Conservation (phyloP, 2,329 filamentous ascomycete species). For the Zelopaecilomyces penicillatus region DNA sequence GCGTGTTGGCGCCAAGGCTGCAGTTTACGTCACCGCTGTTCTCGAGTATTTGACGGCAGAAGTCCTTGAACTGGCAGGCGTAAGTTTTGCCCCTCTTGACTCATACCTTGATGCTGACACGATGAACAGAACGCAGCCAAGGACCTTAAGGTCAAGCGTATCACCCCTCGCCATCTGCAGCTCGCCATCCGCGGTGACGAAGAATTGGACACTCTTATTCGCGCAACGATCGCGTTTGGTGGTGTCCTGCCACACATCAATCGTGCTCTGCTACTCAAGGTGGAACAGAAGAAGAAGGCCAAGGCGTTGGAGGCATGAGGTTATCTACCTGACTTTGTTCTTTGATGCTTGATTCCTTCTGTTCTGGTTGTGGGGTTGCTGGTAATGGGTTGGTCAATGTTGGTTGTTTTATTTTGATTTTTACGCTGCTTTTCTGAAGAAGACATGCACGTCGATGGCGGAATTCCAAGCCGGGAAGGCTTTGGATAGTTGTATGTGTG, state of each 20-base stretch:
- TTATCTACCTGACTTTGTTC: conserved; percentile 6
- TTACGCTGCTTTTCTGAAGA: conserved; percentile 3
- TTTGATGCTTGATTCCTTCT: conserved; percentile 11
- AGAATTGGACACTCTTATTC: conserved; percentile 94
- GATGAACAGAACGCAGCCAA: conserved; percentile 76
- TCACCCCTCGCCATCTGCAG: conserved; percentile 94
- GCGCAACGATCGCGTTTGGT: conserved; percentile 95
- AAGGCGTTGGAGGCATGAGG: conserved; percentile 39
- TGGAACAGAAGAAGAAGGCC: conserved; percentile 93
- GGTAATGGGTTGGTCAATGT: conserved; percentile 6
- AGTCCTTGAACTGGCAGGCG: conserved; percentile 92
- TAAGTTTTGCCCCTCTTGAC: conserved; percentile 35
- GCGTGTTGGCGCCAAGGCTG: conserved; percentile 97
- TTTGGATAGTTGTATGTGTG: conserved; percentile 6
- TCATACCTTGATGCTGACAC: conserved; percentile 13
- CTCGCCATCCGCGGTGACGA: conserved; percentile 97
- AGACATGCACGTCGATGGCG: conserved; percentile 2
- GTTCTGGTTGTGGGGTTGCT: conserved; percentile 7
- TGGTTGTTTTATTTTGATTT: conserved; percentile 1
- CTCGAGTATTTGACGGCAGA: conserved; percentile 97
- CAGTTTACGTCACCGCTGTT: conserved; percentile 95
- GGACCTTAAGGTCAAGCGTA: conserved; percentile 99
- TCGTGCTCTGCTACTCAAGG: conserved; percentile 88
- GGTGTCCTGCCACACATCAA: conserved; percentile 99
- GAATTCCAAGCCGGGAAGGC: conserved; percentile 2